Evolutionary conservation across 805 yeast genomes (phyloP), one percentile per base, ranked within the genome.

Genomic region (Candida corydali): DNA sequence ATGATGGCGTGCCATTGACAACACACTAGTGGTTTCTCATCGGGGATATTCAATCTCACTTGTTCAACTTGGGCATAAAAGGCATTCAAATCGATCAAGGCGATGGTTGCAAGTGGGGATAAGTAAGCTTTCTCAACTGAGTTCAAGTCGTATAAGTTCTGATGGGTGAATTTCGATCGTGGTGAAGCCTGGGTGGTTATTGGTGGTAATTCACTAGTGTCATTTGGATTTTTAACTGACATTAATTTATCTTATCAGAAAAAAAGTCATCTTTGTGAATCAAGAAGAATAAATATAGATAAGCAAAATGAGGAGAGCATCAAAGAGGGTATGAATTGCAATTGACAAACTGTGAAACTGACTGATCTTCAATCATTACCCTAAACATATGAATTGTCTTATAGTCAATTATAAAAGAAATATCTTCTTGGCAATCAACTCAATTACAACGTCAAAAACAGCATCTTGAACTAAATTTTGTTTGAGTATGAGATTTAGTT

Each of bases 51-150:
- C 12, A 86, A 68, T 28, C 96, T 61, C 5, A 86, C 65, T 46
- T 83, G 91, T 51, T 93, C 97, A 20, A 82, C 93, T 54, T 93
- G 98, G 0, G 98, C 96, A 59, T 85, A 93, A 57, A 89, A 93
- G 9, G 98, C 97, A 61, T 93, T 95, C 50, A 87, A 75, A 60
- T 93, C 98, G 17, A 93, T 73, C 49, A 88, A 94, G 6, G 83
- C 88, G 26, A 93, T 75, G 17, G 84, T 83, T 0, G 96, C 70
- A 8, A 91, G 63, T 2, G 91, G 86, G 42, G 88, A 80, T 5
- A 51, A 48, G 54, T 75, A 80, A 2, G 93, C 65, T 9, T 58
- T 65, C 2, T 50, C 45, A 1, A 65, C 61, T 32, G 75, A 68
- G 33, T 69, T 64, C 11, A 85, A 57, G 29, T 68, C 73, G 8